Base-by-base conservation (phyloP, 2,329 filamentous ascomycete species). In the Nigrospora sphaerica region DNA sequence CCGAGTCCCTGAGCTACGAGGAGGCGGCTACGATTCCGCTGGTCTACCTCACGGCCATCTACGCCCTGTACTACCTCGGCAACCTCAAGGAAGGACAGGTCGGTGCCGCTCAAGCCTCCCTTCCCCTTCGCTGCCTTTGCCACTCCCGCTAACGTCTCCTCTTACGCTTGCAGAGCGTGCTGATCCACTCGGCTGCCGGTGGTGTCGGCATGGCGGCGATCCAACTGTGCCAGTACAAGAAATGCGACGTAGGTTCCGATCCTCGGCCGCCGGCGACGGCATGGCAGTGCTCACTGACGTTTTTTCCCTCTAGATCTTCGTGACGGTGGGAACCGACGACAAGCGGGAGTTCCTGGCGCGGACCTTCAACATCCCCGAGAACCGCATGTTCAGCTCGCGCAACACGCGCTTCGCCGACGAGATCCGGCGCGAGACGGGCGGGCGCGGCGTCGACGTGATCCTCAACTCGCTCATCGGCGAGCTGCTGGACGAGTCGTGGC, bases 11-110 rank as follows among this genome's bases (percentile, higher is more conserved):
- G 28, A 43, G 32, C 16, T 52, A 51, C 45, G 46, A 46, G 5
- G 48, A 50, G 17, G 58, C 47, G 19, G 48, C 51, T 14, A 54
- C 68, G 6, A 55, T 67, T n/a, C 68, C 72, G 0, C 61, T 69
- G 2, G 60, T 67, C 1, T 65, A 65, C 41, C 46, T 65, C 23
- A 69, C 68, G 3, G 73, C 72, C 1, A 64, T 67, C 45, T 68
- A 75, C 45, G 66, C 62, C 2, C 53, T 80, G 2, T 54, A 62
- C 6, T 48, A 59, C 12, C 39, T 61, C 23, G 64, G 59, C 0
- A 49, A 52, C 1, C 51, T 70, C n/a, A 46, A 51, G 6, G 48
- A 49, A 0, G 19, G 56, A 59, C 7, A 46, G 12, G 23, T 28
- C 6, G 10, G 23, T 23, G 6, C 4, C 19, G 4, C 19, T 23